Base-by-base conservation (phyloP, 805 yeast genomes). In the Isabelozyma gotoi region DNA sequence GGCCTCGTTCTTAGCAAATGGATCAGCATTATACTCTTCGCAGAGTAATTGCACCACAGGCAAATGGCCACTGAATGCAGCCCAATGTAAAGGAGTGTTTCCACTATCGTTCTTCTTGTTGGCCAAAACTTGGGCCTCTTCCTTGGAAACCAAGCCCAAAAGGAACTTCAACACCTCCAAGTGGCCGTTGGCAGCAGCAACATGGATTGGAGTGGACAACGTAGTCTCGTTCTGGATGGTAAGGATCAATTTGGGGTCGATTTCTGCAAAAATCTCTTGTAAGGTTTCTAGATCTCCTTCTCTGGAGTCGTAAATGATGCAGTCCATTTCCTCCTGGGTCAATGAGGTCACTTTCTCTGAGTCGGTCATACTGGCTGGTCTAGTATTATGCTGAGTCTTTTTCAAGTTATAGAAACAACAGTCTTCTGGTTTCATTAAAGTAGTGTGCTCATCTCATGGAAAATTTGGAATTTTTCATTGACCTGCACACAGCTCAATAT, bases 51-150 rank as follows among this genome's bases (percentile, higher is more conserved):
- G 67, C 16, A 88, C 92, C 7, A 84, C 70, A 2, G 78, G 82
- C 44, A 88, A 63, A 55, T 90, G 90, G 1, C 97, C 98, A 56
- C 88, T 90, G 51, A 82, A 78, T 0, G 96, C 78, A 0, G 98
- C 97, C 99, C 99, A 94, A 62, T 94, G 98, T 50, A 94, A 73
- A 1, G 98, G 86, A 0, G 99, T 91, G 62, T 94, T 94, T 2
- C 98, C 99, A 16, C 85, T 80, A 39, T 80, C 85, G 60, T 94
- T 94, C 43, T 71, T 46, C 14, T 52, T 53, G 19, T 59, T 47
- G 11, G 65, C 72, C 44, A 67, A 55, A 21, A 47, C 42, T 10
- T 42, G 53, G 12, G 80, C 79, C 7, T 80, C 75, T 24, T 62
- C 70, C 24, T 69, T 62, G 0, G 75, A 55, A 4, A 82, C 45